phyloP scores from a whole-genome alignment of 352 stramenopile species.

The Globisporangium orthogonon region DNA sequence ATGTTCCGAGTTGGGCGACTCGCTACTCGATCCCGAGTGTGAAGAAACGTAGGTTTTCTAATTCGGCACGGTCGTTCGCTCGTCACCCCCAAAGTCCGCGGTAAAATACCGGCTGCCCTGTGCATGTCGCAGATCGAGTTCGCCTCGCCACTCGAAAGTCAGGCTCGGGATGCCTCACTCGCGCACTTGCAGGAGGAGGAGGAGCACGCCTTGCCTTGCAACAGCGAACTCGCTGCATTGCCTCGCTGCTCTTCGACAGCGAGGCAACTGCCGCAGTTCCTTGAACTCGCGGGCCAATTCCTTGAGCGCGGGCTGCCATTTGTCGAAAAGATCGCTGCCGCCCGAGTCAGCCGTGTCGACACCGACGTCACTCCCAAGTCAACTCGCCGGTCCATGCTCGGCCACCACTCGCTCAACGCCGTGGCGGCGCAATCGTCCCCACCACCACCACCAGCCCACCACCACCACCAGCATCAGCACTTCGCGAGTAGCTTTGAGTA shows the following conservation, averaged over 20 bases:
- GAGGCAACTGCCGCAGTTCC: not conserved
- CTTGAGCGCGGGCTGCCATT: slow-evolving; percentile 14
- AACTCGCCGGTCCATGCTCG: not conserved
- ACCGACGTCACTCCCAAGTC: not conserved
- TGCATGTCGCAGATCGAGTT: slow-evolving; percentile 5
- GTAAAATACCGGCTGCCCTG: slow-evolving; percentile 2
- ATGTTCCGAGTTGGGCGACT: not conserved
- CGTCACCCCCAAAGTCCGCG: not conserved
- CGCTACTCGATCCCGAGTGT: not conserved
- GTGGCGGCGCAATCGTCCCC: not conserved
- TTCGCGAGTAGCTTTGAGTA: slow-evolving; percentile 20
- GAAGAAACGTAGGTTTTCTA: slow-evolving; percentile 3
- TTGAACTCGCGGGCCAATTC: slow-evolving; percentile 10
- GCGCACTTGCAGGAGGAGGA: not conserved
- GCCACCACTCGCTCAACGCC: slow-evolving; percentile 1
- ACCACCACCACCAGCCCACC: slow-evolving; percentile 2
- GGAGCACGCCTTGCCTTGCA: too few species aligned
- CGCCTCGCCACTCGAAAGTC: not conserved
- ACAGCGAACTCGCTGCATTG: too few species aligned
- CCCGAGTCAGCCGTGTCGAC: not conserved
- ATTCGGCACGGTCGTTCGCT: not conserved
- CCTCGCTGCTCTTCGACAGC: not conserved
- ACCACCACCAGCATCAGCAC: slow-evolving; percentile 6
- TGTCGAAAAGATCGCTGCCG: slow-evolving; percentile 14
- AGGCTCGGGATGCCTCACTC: not conserved